A percentile compares a stretch with the other conserved stretches of the same genome.
Evolutionary conservation across 495 filamentous ascomycete species (phyloP).

Genomic region (Penicillium paxilli): DNA sequence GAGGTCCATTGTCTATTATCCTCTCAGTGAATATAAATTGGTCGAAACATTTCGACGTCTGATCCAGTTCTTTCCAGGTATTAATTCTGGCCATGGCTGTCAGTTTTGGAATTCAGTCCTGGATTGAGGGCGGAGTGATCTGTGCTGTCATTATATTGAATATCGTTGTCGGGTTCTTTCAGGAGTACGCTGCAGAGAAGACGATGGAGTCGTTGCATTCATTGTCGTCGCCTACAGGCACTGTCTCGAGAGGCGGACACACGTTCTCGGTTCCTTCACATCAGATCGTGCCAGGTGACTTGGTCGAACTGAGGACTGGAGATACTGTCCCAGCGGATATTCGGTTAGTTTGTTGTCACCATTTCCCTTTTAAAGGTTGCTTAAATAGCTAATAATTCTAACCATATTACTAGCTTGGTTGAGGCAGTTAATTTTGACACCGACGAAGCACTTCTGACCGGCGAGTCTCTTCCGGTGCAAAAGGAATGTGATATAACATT

Average conservation of each 20-base stretch:
- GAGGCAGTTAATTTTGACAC: slow-evolving; percentile 72
- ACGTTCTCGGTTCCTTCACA: slow-evolving; percentile 51
- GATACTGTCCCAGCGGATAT: slow-evolving; percentile 80
- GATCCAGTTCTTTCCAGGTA: slow-evolving; percentile 39
- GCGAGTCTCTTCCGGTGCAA: slow-evolving; percentile 67
- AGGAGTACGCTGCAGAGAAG: slow-evolving; percentile 73
- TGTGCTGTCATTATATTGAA: slow-evolving; percentile 65
- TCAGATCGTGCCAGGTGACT: slow-evolving; percentile 64
- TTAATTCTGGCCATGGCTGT: slow-evolving; percentile 70
- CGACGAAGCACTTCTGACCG: slow-evolving; percentile 73
- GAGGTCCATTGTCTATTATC: slow-evolving; percentile 1
- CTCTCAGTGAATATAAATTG: neutral
- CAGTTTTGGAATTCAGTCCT: slow-evolving; percentile 66
- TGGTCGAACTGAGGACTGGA: slow-evolving; percentile 77
- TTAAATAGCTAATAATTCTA: slow-evolving; percentile 5
- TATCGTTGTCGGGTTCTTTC: slow-evolving; percentile 66
- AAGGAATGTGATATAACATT: slow-evolving; percentile 54
- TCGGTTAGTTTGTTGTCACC: slow-evolving; percentile 26
- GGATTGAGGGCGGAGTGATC: slow-evolving; percentile 71
- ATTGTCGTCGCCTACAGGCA: slow-evolving; percentile 62
- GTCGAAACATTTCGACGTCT: neutral
- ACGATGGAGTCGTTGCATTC: slow-evolving; percentile 71
- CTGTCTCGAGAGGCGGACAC: slow-evolving; percentile 55
- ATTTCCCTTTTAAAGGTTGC: neutral
- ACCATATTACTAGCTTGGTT: slow-evolving; percentile 46